Conservation (phyloP, 2,329 filamentous ascomycete species). For the Sporothrix mexicana region DNA sequence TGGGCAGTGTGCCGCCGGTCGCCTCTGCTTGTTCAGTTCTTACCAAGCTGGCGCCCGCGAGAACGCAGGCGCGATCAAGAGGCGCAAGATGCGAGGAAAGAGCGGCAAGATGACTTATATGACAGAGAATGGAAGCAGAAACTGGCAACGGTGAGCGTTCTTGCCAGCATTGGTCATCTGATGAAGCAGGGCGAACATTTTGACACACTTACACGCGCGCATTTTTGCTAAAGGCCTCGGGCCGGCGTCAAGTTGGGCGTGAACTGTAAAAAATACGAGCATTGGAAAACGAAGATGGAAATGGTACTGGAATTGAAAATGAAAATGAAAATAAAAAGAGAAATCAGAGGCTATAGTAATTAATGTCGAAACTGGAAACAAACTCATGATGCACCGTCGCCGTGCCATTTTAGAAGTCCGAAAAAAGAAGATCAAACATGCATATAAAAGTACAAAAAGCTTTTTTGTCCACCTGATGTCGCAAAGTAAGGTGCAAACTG, state of each 20-base stretch:
- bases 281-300: background rate
- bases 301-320: background rate
- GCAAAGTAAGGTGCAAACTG: no score
- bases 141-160: background rate
- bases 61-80: background rate
- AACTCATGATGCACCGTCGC: slow-evolving; percentile 8
- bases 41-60: slow-evolving; percentile 22
- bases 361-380: slow-evolving; percentile 16
- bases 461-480: background rate
- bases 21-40: slow-evolving; percentile 30
- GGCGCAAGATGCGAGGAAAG: background rate
- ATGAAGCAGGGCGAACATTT: background rate
- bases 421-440: slow-evolving; percentile 22
- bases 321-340: background rate
- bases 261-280: background rate
- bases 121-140: background rate
- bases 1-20: slow-evolving; percentile 15
- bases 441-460: background rate
- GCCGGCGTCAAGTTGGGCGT: slow-evolving; percentile 23
- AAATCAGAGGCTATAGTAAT: slow-evolving; percentile 11
- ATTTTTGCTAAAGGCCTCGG: slow-evolving; percentile 25
- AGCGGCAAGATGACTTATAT: background rate
- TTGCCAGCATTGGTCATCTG: slow-evolving; percentile 5
- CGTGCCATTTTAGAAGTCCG: slow-evolving; percentile 22
- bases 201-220: slow-evolving; percentile 22